Base-by-base conservation (phyloP, 164 flowering plant genomes). In the Vitis labrusca region DNA sequence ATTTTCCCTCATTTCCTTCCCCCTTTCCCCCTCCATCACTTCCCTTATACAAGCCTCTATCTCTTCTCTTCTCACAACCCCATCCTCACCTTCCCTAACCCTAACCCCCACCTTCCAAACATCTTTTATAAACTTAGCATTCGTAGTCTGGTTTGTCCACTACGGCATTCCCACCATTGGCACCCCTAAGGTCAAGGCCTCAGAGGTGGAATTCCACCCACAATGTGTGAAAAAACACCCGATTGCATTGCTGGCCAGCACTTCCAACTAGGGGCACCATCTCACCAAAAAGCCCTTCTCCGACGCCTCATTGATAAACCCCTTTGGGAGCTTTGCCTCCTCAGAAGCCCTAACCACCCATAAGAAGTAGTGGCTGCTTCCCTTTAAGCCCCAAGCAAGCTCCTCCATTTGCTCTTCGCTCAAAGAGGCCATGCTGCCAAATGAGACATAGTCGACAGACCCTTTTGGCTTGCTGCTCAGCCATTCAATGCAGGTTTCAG, bases 211-310 rank as follows among this genome's bases (percentile, higher is more conserved):
- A 56, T 80, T 80, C 78, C 77, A 80, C 16, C 83, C 83, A 50
- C 80, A 72, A 14, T 80, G 83, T 0, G 74, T 74, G 14, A 80
- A 16, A 53, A 80, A 77, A 56, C 83, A 80, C 2, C 83, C 83
- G 0, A 77, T 47, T 0, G 78, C 73, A 27, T 48, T 50, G 32
- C 47, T 53, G 1, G 83, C 47, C 2, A 80, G 70, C 49, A 77
- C 81, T 50, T 77, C 66, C 48, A 66, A 17, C 50, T 77, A 81
- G 11, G 66, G 66, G 15, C 74, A 47, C 83, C 83, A 80, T 0
- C 29, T 27, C 61, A 75, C 77, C 74, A 52, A 1, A 0, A 79
- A 79, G 44, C 76, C 81, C 70, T 68, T 64, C 59, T 0, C 44
- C 68, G 3, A 15, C 16, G 5, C 4, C 11, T 53, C 73, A 13